Base-by-base conservation (phyloP, 441 rosid species). In the Arabidopsis lyrata region DNA sequence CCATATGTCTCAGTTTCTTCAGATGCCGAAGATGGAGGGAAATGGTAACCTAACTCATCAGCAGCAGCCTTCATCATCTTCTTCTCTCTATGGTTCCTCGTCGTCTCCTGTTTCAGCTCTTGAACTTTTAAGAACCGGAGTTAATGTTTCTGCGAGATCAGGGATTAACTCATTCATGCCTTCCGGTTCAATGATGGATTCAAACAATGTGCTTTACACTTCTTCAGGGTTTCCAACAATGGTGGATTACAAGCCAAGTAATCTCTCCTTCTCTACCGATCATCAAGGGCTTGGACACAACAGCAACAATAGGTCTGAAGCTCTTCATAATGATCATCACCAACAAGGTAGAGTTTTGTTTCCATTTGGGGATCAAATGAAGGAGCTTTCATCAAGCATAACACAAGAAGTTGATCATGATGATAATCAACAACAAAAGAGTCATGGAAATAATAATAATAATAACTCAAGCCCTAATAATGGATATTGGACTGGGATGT, bases 401-500 rank as follows among this genome's bases (percentile, higher is more conserved):
- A 49, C 86, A 45, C 78, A 65, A 53, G 91, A 83, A 62, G 82
- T 76, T 68, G 88, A 75, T 48, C 84, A 87, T 49, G 87, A 87
- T 74, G 86, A 82, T 58, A 82, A 83, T 72, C 81, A 77, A 72
- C 81, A 78, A 54, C 81, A 73, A 18, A 73, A 78, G 74, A 73
- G 27, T 54, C 70, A 72, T 52, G 77, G 60, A 20, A 42, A 41
- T 20, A 64, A 70, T 63, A 66, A 48, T 49, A 70, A 70, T 57
- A 66, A 77, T 45, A 29, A 29, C 31, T 14, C 81, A 80, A 85
- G 78, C 56, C 69, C 77, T 81, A 67, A 84, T 79, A 69, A 85
- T 80, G 91, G 90, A 55, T 89, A 84, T 65, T 91, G 97, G 97
- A 91, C 81, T 79, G 97, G 93, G 48, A 82, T 86, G 89, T 84